These are phyloP conservation scores for Plectosphaerella sp. DNA, from an alignment of 2,329 filamentous ascomycete genomes.

Conservation along the genomic window DNA sequence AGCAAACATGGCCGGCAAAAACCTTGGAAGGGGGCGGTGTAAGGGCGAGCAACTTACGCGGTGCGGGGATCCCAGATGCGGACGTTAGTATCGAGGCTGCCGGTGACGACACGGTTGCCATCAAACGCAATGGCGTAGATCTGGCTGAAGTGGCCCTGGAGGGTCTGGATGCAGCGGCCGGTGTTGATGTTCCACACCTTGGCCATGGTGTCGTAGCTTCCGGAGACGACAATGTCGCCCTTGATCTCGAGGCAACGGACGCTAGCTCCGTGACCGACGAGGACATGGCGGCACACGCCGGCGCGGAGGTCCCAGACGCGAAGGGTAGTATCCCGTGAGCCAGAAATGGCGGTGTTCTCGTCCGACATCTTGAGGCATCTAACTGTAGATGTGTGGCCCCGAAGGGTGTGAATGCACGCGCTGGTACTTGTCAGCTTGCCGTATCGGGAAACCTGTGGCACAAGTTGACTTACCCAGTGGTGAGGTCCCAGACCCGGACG, in stretches of 20 bases:
- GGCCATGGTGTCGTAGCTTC: conserved; percentile 95
- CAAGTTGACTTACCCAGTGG: conserved; percentile 65
- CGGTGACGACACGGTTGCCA: conserved; percentile 86
- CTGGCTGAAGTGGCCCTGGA: conserved; percentile 94
- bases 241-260: conserved; percentile 94
- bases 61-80: conserved; percentile 92
- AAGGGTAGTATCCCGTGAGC: conserved; percentile 89
- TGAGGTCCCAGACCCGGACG: conserved; percentile 94
- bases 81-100: conserved; percentile 93
- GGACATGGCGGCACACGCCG: conserved; percentile 83
- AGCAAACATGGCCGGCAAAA: conserved; percentile 17
- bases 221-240: conserved; percentile 94
- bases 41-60: conserved; percentile 52
- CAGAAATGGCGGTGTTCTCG: conserved; percentile 88
- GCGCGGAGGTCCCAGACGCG: conserved; percentile 91
- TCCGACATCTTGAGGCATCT: conserved; percentile 98
- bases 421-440: conserved; percentile 34
- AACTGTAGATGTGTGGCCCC: conserved; percentile 94
- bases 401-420: conserved; percentile 72
- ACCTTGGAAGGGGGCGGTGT: background rate
- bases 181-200: conserved; percentile 98
- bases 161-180: conserved; percentile 83
- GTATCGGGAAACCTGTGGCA: background rate
- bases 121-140: conserved; percentile 99
- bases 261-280: conserved; percentile 92